Conservation (phyloP, 257 asterid species). For the Scutellaria minor region DNA sequence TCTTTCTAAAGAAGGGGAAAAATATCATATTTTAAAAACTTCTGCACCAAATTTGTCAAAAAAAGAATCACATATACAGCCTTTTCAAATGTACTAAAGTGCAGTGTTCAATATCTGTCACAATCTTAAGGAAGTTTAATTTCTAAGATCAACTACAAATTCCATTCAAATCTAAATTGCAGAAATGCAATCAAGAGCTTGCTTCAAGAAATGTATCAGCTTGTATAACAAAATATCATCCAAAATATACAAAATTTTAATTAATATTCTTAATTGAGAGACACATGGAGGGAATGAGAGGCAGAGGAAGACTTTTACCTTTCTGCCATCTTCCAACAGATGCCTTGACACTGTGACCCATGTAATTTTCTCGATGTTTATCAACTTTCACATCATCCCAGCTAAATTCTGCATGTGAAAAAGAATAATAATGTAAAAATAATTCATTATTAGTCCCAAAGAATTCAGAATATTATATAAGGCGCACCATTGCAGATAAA, state of each 20-base stretch:
- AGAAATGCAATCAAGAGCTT: background rate
- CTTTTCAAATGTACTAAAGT: background rate
- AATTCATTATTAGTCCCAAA: background rate
- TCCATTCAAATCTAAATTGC: background rate
- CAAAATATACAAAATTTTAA: background rate
- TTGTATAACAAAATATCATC: background rate
- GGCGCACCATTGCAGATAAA: background rate
- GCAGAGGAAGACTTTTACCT: constrained; percentile 52
- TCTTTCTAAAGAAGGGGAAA: background rate
- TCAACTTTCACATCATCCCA: constrained; percentile 99
- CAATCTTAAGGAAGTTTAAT: background rate
- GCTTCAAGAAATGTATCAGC: background rate
- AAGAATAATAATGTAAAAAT: background rate
- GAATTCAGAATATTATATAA: constrained; percentile 2
- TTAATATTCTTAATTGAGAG: background rate
- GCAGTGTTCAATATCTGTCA: background rate
- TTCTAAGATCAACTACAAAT: background rate
- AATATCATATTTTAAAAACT: background rate
- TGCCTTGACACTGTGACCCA: constrained; percentile 96
- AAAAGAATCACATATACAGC: background rate
- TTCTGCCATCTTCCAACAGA: constrained; percentile 99
- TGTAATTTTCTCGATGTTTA: constrained; percentile 90
- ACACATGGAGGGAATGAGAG: background rate
- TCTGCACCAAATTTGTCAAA: background rate
- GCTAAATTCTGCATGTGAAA: constrained; percentile 70